A percentile compares a stretch with the other conserved stretches of the same genome.
These are phyloP conservation scores for Magnolia sinica DNA, from an alignment of 164 flowering plant genomes.

Conservation along the genomic window DNA sequence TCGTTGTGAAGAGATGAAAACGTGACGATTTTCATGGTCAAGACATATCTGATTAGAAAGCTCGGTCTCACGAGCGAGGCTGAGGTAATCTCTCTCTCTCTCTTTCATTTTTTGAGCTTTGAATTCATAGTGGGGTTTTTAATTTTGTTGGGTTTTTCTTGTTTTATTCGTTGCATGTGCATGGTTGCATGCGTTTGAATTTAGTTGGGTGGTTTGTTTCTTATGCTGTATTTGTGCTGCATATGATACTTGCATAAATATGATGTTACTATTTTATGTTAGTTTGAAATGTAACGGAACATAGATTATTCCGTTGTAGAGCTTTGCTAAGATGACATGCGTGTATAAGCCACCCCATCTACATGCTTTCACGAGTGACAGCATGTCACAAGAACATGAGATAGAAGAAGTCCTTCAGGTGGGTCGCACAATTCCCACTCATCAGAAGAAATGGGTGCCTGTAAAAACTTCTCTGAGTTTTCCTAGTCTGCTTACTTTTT, in stretches of 20 bases:
- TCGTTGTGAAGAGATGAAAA: conserved; percentile 24
- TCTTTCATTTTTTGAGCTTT: neutral
- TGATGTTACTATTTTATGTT: neutral
- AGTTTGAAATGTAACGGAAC: neutral
- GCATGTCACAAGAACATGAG: too few relatives aligned
- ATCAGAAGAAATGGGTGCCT: too few relatives aligned
- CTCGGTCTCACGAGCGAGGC: conserved; percentile 36
- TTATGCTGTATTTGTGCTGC: neutral
- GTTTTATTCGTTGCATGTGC: neutral
- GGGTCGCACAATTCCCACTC: too few relatives aligned
- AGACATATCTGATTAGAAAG: conserved; percentile 36
- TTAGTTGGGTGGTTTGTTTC: neutral
- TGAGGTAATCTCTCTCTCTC: conserved; percentile 23
- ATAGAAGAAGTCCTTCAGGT: too few relatives aligned
- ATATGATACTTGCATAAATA: neutral
- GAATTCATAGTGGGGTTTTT: neutral
- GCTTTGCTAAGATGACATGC: neutral
- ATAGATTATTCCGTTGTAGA: neutral
- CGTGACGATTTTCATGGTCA: conserved; percentile 34
- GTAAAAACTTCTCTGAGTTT: too few relatives aligned
- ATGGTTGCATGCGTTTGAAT: neutral
- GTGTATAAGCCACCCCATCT: too few relatives aligned
- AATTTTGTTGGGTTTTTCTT: too few relatives aligned
- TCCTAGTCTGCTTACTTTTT: too few relatives aligned
- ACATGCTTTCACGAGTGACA: too few relatives aligned